Evolutionary conservation across 345 rosid genomes (phyloP), one percentile per base, ranked within the genome.

Genomic region (Mangifera indica): DNA sequence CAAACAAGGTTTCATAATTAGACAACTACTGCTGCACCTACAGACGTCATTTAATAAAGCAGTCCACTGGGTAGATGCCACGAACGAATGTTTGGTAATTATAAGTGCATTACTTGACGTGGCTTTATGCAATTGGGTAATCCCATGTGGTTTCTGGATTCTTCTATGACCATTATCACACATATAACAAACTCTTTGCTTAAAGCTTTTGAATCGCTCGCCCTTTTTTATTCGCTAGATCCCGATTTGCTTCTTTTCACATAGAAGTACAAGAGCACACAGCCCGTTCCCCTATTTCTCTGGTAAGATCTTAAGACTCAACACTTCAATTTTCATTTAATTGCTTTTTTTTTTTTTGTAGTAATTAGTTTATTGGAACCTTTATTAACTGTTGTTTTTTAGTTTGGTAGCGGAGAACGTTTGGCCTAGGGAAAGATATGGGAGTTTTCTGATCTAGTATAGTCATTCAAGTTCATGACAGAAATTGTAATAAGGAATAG

Each of bases 161-260:
- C 57, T 53, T 22, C 49, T 20, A 0, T 32, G 63, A 51, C 24
- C 3, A 24, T 4, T 0, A 18, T 3, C 64, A 6, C 53, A 34
- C 44, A 40, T 10, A 4, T 63, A 5, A 51, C 13, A 48, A 58
- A 17, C 46, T 6, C 7, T 34, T 37, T 37, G 12, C 22, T 24
- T 2, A 0, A 21, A 58, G 81, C 81, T 2, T 56, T 71, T 65
- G 83, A 79, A 75, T 75, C 72, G 81, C 57, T 80, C 78, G 79
- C 54, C 61, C 68, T 45, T 4, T n/a, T n/a, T 11, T 10, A 58
- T 60, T n/a, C 60, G 63, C 20, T 48, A 62, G 79, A 72, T 68
- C 77, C 63, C 69, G 58, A 49, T 71, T 37, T 18, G 49, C 20
- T 57, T 59, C 58, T 10, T 51, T 56, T 24, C 46, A 40, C 22